Conservation (phyloP, 768 basidiomycete species). For the Cystoderma amianthinum region DNA sequence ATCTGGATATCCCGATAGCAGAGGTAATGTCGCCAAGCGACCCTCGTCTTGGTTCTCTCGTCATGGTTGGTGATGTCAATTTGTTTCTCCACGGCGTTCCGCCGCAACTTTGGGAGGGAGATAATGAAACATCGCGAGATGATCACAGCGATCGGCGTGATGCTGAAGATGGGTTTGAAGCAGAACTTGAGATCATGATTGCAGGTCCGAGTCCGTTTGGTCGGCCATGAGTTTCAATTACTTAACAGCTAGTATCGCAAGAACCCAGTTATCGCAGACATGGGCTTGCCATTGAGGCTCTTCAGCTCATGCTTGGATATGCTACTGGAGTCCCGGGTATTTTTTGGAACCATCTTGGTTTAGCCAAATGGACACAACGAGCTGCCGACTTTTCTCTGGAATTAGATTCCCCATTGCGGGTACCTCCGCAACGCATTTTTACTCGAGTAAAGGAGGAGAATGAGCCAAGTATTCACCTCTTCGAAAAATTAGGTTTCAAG, state of each 20-base stretch:
- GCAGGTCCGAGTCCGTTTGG: constrained; percentile 46
- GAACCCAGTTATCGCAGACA: constrained; percentile 62
- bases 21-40: constrained; percentile 19
- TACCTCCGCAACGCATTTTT: constrained; percentile 44
- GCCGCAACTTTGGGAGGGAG: constrained; percentile 9
- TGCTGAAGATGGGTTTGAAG: constrained; percentile 46
- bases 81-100: constrained; percentile 66
- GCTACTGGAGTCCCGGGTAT: constrained; percentile 38
- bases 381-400: constrained; percentile 7
- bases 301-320: constrained; percentile 64
- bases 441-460: constrained; percentile 71
- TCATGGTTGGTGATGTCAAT: constrained; percentile 92
- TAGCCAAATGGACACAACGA: constrained; percentile 1
- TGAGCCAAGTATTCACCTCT: constrained; percentile 60
- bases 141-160: constrained; percentile 17
- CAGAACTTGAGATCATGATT: constrained; percentile 91
- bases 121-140: constrained; percentile 8
- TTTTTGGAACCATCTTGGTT: constrained; percentile 11
- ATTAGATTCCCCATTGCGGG: constrained; percentile 31
- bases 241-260: constrained; percentile 16
- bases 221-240: not conserved
- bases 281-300: constrained; percentile 57
- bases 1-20: constrained; percentile 5
- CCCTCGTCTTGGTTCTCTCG: constrained; percentile 25
- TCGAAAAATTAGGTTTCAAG: constrained; percentile 70